These are phyloP conservation scores for Cladosporium oxysporum DNA, from an alignment of 2,329 filamentous ascomycete genomes.

Conservation along the genomic window DNA sequence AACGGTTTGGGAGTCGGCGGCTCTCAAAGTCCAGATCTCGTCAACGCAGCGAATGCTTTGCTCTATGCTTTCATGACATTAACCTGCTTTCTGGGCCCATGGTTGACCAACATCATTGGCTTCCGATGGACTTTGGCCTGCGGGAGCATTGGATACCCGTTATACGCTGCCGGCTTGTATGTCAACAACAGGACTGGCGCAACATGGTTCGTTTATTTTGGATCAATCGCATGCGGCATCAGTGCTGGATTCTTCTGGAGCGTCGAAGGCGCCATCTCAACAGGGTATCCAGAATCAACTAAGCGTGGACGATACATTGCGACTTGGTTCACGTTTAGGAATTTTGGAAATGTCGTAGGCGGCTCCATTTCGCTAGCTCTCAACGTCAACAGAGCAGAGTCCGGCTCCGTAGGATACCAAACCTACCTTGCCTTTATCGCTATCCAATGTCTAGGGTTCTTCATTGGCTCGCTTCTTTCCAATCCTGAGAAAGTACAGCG, in stretches of 20 bases:
- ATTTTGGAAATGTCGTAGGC: slow-evolving; percentile 46
- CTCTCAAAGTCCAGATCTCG: slow-evolving; percentile 62
- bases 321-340: slow-evolving; percentile 47
- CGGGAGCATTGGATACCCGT: slow-evolving; percentile 40
- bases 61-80: slow-evolving; percentile 74
- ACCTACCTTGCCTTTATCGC: slow-evolving; percentile 46
- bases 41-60: slow-evolving; percentile 70
- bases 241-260: slow-evolving; percentile 54
- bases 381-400: slow-evolving; percentile 36
- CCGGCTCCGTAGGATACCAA: slow-evolving; percentile 34
- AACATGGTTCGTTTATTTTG: slow-evolving; percentile 53
- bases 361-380: slow-evolving; percentile 47
- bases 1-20: slow-evolving; percentile 73
- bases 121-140: slow-evolving; percentile 30
- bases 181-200: slow-evolving; percentile 53
- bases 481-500: slow-evolving; percentile 46
- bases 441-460: slow-evolving; percentile 40
- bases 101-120: slow-evolving; percentile 40
- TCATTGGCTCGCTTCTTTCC: slow-evolving; percentile 42
- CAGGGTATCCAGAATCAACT: slow-evolving; percentile 50
- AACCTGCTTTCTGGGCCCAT: slow-evolving; percentile 60
- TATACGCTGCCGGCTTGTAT: slow-evolving; percentile 52
- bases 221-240: slow-evolving; percentile 50
- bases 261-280: slow-evolving; percentile 50
- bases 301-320: slow-evolving; percentile 53